Base-by-base conservation (phyloP, 1,284 basidiomycete species). In the Fomes fomentarius region DNA sequence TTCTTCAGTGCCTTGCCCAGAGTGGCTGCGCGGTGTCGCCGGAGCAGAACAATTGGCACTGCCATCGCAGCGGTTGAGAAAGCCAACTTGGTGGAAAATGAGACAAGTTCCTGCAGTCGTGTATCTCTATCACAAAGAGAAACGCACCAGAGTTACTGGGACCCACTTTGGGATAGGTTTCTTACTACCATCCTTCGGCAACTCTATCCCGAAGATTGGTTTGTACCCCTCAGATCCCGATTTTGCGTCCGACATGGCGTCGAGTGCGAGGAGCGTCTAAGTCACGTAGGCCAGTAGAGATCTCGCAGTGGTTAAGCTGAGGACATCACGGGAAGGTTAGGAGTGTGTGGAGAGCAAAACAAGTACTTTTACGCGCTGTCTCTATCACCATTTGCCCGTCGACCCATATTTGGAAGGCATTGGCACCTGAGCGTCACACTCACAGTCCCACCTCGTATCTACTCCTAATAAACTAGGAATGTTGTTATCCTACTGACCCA, bases 41-140 rank as follows among this genome's bases (percentile, higher is more conserved):
- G 65, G 7, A 76, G 56, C 39, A 74, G 61, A 1, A 74, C 51
- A 11, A 75, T 56, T 1, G 74, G 75, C 2, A 70, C 64, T 1
- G 64, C 68, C 8, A 76, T 61, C 0, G 74, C 74, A 3, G 61
- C 72, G 1, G 74, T 71, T 2, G 73, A 72, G 48, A 76, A 49
- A 0, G 70, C 71, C 1, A 76, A 65, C 75, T 76, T 58, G n/a
- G 9, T 15, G 8, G 11, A 3, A 3, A 14, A 17, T 47, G 11
- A 44, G 22, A 11, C 5, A n/a, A n/a, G 22, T 21, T 26, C n/a
- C 8, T 2, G 8, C 15, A 3, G 2, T 3, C 9, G n/a, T 25
- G 21, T 15, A 26, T 26, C 12, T 15, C n/a, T 19, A 25, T 30
- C 28, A 30, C 12, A n/a, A 19, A 35, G 9, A 22, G n/a, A 40